phyloP scores from a whole-genome alignment of 1,284 basidiomycete genomes.

The Trichosporon sp. region DNA sequence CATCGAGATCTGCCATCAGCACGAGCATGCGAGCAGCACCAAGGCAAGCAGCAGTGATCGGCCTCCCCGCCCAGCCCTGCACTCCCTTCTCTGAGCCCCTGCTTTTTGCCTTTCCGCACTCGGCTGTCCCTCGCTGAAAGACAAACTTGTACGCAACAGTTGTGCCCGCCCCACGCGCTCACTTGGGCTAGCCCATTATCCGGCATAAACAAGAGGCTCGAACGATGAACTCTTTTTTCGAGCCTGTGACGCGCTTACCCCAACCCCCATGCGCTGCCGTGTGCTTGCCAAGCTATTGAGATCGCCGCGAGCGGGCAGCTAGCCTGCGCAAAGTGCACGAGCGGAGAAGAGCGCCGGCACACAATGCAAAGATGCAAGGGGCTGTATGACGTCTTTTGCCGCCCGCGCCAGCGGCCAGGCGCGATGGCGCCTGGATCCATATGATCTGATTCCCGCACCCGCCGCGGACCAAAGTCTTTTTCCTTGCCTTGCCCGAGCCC shows the following conservation, averaged over 20 bases:
- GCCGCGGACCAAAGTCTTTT: background rate
- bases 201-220: background rate
- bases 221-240: background rate
- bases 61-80: background rate
- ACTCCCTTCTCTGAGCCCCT: background rate
- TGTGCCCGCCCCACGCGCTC: background rate
- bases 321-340: too few relatives aligned
- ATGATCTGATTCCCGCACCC: background rate
- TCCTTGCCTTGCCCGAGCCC: background rate
- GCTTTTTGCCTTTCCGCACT: background rate
- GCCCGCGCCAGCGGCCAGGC: background rate
- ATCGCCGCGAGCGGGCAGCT: too few relatives aligned
- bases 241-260: background rate
- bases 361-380: too few relatives aligned
- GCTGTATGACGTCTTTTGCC: slow-evolving; percentile 1
- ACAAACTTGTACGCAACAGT: background rate
- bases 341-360: too few relatives aligned
- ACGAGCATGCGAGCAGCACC: too few relatives aligned
- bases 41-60: background rate
- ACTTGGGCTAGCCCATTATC: background rate
- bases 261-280: too few relatives aligned
- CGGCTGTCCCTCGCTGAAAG: background rate
- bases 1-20: background rate
- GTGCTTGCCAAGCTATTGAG: too few relatives aligned
- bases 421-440: background rate